Conservation (phyloP, 1,284 basidiomycete genomes). For the Ceratobasidium sp. region DNA sequence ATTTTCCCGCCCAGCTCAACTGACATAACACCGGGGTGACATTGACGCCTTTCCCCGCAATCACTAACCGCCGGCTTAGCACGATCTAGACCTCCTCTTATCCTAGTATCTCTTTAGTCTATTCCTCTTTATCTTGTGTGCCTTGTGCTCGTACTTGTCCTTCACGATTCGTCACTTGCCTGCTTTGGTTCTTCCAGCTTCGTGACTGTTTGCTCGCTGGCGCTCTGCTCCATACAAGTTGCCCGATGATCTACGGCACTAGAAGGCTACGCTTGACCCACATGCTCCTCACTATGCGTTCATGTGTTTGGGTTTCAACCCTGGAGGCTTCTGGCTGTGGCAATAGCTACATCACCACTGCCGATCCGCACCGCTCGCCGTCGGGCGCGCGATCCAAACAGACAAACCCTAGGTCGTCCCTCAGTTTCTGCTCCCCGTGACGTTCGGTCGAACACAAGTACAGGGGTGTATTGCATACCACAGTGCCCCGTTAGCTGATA, state of each 20-base stretch:
- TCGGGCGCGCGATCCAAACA: slow-evolving; percentile 6
- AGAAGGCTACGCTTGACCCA: neutral
- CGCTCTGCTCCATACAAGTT: neutral
- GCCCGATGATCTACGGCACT: neutral
- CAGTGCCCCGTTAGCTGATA: slow-evolving; percentile 3
- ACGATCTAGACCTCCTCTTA: neutral
- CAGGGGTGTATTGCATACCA: too few species aligned
- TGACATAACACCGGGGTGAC: slow-evolving; percentile 30
- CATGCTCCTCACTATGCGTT: neutral
- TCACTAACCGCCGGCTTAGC: slow-evolving; percentile 14
- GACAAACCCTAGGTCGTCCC: neutral
- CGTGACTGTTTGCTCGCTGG: neutral
- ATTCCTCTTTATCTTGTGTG: neutral
- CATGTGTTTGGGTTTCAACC: neutral
- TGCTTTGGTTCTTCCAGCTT: neutral
- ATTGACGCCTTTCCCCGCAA: neutral
- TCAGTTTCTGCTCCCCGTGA: neutral
- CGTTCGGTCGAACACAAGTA: neutral
- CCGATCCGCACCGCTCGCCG: neutral
- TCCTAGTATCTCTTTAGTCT: neutral
- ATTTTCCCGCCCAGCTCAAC: slow-evolving; percentile 27
- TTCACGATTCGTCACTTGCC: neutral
- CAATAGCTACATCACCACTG: neutral
- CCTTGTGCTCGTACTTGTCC: neutral
- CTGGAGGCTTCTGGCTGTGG: neutral